Base-by-base conservation (phyloP, 345 rosid species). In the Murraya koenigii region DNA sequence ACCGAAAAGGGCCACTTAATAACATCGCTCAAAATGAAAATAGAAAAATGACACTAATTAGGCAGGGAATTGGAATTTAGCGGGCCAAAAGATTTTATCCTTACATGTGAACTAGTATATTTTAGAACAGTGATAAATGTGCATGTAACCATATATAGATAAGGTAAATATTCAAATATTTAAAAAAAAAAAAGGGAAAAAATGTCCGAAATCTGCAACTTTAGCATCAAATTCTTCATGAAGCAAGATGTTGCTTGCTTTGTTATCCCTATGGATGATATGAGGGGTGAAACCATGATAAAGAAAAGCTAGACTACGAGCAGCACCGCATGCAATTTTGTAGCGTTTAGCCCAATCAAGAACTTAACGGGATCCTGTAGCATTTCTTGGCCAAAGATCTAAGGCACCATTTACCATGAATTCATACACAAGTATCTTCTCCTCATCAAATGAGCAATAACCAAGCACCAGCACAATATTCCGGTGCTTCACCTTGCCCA, bases 401-500 rank as follows among this genome's bases (percentile, higher is more conserved):
- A 91, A 84, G 87, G 97, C 90, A 33, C 98, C 99, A 71, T 96
- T 91, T 8, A 85, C 88, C 98, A 96, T 94, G 65, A 92, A 94
- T 74, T 94, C 94, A 33, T 96, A 96, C 28, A 96, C 97, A 28
- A 96, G 97, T 14, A 94, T 87, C 87, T 92, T 96, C 79, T 96
- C 99, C 75, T 92, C 97, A 7, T 86, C 88, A 8, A 80, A 83
- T 28, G 95, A 88, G 85, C 98, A 92, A 80, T 94, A 96, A 3
- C 97, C 98, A 4, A 96, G 92, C 78, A 96, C 65, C 19, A 95
- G 89, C 22, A 96, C 97, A 0, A 96, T 93, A 77, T 96, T 94
- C 52, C 78, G 89, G 87, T 94, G 98, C 87, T 94, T 96, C 41
- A 96, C 97, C 86, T 96, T 94, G 41, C 97, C 99, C 71, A 96